Percentiles rank a stretch among this genome's conserved stretches.
Evolutionary conservation across 1,284 basidiomycete genomes (phyloP).

Genomic region (Cutaneotrichosporon dermatis): DNA sequence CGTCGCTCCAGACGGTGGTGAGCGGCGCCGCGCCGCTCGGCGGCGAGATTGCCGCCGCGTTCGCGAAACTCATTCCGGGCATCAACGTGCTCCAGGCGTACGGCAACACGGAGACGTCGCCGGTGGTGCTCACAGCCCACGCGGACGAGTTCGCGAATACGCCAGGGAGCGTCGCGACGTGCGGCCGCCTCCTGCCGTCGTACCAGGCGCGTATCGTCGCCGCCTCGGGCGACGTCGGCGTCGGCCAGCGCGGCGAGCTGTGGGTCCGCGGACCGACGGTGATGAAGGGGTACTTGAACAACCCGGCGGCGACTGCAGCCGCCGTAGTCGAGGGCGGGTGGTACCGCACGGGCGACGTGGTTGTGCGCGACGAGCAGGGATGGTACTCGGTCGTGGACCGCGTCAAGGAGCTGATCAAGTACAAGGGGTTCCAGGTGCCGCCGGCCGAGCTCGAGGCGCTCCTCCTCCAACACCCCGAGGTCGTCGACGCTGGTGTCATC

Average conservation of each 20-base stretch:
- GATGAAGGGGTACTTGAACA: constrained; percentile 70
- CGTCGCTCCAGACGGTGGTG: constrained; percentile 59
- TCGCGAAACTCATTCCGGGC: constrained; percentile 25
- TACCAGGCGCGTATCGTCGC: constrained; percentile 68
- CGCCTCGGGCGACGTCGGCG: constrained; percentile 49
- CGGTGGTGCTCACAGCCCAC: constrained; percentile 32
- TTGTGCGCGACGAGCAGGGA: constrained; percentile 60
- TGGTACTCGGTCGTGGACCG: constrained; percentile 48
- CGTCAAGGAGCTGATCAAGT: constrained; percentile 78
- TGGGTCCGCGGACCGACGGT: constrained; percentile 72
- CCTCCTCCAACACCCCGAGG: constrained; percentile 64
- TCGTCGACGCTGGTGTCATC: constrained; percentile 67
- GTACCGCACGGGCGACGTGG: constrained; percentile 82
- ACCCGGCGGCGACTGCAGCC: constrained; percentile 60
- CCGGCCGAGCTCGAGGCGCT: constrained; percentile 76
- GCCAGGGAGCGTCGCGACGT: constrained; percentile 60
- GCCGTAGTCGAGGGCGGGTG: constrained; percentile 58
- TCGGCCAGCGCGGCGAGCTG: constrained; percentile 66
- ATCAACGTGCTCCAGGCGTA: constrained; percentile 44
- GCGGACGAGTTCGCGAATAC: constrained; percentile 27
- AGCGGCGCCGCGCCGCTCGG: constrained; percentile 82
- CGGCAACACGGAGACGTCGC: constrained; percentile 52
- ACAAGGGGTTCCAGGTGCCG: constrained; percentile 58
- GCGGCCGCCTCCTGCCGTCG: constrained; percentile 71
- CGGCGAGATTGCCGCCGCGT: constrained; percentile 31